Conservation (phyloP, 305 asterid genomes). For the Rubia peregrina region DNA sequence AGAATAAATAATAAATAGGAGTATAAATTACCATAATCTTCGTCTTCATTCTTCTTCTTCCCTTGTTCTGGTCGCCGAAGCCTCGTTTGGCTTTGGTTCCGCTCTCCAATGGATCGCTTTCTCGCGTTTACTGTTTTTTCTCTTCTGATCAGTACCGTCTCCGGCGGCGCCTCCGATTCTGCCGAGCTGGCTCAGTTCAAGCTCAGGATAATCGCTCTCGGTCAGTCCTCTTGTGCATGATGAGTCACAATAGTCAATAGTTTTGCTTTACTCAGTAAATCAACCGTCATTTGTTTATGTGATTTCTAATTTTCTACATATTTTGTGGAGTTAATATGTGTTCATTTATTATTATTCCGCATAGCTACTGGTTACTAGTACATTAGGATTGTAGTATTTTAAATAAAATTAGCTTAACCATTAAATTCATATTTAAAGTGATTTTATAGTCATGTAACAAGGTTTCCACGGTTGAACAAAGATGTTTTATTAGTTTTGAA, state of each 20-base stretch:
- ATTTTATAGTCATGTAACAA: background rate
- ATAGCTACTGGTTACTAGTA: background rate
- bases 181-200: slow-evolving; percentile 9
- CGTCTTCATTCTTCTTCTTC: background rate
- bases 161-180: slow-evolving; percentile 1
- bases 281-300: no score
- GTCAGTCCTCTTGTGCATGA: slow-evolving; percentile 2
- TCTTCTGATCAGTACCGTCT: background rate
- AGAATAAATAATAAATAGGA: background rate
- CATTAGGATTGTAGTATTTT: background rate
- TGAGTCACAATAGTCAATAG: background rate
- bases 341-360: no score
- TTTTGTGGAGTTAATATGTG: no score
- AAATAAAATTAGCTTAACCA: background rate
- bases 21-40: background rate
- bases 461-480: background rate
- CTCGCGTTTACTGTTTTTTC: background rate
- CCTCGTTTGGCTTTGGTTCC: slow-evolving; percentile 10
- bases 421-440: background rate
- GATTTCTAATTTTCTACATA: background rate
- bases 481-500: background rate
- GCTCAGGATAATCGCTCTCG: slow-evolving; percentile 3
- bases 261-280: background rate
- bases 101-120: background rate
- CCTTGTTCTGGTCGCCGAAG: slow-evolving; percentile 5